These are phyloP conservation scores for Leucocoprinus sp. DNA, from an alignment of 768 basidiomycete species.

Conservation along the genomic window DNA sequence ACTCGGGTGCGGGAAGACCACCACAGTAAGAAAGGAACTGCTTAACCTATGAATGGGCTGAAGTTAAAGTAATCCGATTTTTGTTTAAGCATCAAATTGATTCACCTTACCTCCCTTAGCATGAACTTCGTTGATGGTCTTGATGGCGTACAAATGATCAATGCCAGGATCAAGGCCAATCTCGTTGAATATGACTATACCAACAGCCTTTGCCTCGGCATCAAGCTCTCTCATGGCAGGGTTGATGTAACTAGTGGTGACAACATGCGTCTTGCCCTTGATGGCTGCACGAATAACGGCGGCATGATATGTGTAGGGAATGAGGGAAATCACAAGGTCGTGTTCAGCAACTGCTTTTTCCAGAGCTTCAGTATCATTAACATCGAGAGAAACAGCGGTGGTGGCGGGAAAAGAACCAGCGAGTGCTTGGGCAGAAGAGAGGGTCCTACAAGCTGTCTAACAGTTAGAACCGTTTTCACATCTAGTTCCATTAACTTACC, in stretches of 20 bases:
- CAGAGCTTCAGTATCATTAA: conserved; percentile 58
- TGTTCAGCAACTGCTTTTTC: conserved; percentile 76
- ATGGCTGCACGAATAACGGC: conserved; percentile 88
- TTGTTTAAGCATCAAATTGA: background rate
- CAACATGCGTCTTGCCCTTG: conserved; percentile 83
- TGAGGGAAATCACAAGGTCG: conserved; percentile 93
- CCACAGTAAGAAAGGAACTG: conserved; percentile 93
- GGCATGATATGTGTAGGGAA: conserved; percentile 90
- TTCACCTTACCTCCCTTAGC: conserved; percentile 86
- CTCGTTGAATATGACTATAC: conserved; percentile 94
- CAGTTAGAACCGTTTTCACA: background rate
- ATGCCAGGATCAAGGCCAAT: conserved; percentile 96
- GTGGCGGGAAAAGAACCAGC: conserved; percentile 60
- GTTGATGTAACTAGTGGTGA: conserved; percentile 94
- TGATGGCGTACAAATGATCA: conserved; percentile 89
- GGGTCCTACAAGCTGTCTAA: conserved; percentile 75
- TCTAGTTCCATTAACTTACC: conserved; percentile 35
- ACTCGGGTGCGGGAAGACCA: conserved; percentile 88
- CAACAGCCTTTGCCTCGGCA: conserved; percentile 71
- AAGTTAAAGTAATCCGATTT: conserved; percentile 5
- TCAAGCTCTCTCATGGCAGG: conserved; percentile 87
- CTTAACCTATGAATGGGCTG: conserved; percentile 47
- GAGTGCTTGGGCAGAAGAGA: conserved; percentile 65
- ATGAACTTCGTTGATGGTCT: conserved; percentile 91
- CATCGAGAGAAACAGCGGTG: conserved; percentile 76